Evolutionary conservation across 257 asterid genomes (phyloP).

Genomic region (Anisodus acutangulus): DNA sequence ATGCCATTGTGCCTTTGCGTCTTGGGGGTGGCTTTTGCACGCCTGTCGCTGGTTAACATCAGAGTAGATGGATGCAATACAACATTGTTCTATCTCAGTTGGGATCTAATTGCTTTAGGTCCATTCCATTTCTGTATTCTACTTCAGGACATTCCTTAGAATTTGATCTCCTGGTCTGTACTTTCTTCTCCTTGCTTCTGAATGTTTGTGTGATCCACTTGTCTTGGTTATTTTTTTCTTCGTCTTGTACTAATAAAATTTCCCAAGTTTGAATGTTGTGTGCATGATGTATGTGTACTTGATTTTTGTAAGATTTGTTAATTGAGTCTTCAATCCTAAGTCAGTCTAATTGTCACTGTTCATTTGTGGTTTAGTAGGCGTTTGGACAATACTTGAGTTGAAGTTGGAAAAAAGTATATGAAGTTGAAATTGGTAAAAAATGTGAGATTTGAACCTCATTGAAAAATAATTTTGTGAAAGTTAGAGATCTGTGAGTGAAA

Average conservation of each 20-base stretch:
- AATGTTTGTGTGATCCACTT: background rate
- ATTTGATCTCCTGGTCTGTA: slow-evolving; percentile 2
- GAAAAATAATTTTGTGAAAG: background rate
- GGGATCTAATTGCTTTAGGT: background rate
- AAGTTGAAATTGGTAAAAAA: background rate
- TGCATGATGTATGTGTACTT: background rate
- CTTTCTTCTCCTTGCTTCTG: slow-evolving; percentile 5
- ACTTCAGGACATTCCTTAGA: background rate
- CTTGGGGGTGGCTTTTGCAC: background rate
- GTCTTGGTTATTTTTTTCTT: background rate
- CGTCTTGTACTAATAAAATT: background rate
- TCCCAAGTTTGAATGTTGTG: background rate
- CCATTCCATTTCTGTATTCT: background rate
- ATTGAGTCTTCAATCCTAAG: background rate
- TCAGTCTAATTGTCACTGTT: background rate
- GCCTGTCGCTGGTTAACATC: background rate
- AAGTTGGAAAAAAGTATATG: background rate
- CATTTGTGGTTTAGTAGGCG: background rate
- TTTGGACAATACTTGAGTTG: background rate
- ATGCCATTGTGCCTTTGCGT: background rate
- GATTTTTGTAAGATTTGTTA: background rate
- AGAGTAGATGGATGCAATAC: background rate
- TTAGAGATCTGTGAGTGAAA: background rate
- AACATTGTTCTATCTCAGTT: background rate
- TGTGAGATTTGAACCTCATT: background rate